Evolutionary conservation across 306 rosid genomes (phyloP).

Genomic region (Vicia villosa): DNA sequence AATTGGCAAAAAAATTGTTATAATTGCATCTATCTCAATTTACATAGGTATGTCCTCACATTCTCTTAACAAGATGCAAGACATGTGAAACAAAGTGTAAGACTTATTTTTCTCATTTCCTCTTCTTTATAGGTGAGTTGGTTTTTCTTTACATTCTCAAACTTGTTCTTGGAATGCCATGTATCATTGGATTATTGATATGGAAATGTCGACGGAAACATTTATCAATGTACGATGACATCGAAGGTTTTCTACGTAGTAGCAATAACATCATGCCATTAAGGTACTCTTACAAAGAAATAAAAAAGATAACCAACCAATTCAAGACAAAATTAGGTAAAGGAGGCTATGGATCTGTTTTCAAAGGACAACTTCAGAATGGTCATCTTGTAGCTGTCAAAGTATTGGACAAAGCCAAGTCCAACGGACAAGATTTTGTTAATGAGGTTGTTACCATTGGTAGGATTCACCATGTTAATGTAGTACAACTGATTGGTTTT

Average conservation of each 20-base stretch:
- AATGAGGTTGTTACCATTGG: slow-evolving; percentile 16
- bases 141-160: neutral
- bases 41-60: neutral
- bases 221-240: slow-evolving; percentile 25
- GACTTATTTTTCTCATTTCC: neutral
- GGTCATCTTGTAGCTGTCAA: neutral
- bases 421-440: neutral
- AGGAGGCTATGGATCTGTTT: neutral
- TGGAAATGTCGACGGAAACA: slow-evolving; percentile 34
- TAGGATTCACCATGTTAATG: too few relatives aligned
- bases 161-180: neutral
- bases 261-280: neutral
- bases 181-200: neutral
- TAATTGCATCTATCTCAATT: neutral
- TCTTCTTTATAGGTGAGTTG: neutral
- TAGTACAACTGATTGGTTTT: slow-evolving; percentile 1
- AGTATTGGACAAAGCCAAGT: neutral
- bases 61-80: too few relatives aligned
- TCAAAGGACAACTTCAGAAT: slow-evolving; percentile 10
- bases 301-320: neutral
- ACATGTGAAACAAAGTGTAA: too few relatives aligned
- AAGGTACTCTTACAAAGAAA: slow-evolving; percentile 4
- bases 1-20: neutral
- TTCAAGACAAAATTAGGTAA: neutral
- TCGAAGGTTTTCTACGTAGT: slow-evolving; percentile 30